A percentile compares a stretch with the other conserved stretches of the same genome.
phyloP scores from a whole-genome alignment of 768 basidiomycete species.

The Pulveroboletus frians region DNA sequence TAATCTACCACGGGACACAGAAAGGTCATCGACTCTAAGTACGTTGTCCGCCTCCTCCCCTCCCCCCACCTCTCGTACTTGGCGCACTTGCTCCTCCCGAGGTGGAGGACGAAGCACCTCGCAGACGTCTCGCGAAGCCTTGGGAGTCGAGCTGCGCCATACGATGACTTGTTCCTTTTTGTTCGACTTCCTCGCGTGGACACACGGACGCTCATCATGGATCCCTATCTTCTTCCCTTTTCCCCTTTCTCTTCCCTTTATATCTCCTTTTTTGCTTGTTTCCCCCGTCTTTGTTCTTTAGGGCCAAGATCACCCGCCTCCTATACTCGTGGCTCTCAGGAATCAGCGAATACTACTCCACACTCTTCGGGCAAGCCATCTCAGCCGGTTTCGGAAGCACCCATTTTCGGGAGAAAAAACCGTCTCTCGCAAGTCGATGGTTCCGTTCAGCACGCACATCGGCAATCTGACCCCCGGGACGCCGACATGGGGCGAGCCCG shows the following conservation, averaged over 20 bases:
- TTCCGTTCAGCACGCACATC: slow-evolving; percentile 10
- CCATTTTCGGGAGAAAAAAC: slow-evolving; percentile 10
- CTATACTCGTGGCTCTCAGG: slow-evolving; percentile 29
- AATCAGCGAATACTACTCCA: slow-evolving; percentile 9
- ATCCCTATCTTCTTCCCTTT: slow-evolving; percentile 31
- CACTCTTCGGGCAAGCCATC: slow-evolving; percentile 14
- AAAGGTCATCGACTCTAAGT: slow-evolving; percentile 38
- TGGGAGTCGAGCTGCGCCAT: slow-evolving; percentile 39
- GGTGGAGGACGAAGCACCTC: slow-evolving; percentile 31
- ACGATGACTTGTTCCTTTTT: slow-evolving; percentile 30
- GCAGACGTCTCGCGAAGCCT: slow-evolving; percentile 41
- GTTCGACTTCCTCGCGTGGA: slow-evolving; percentile 38
- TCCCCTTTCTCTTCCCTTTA: slow-evolving; percentile 27
- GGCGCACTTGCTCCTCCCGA: slow-evolving; percentile 37
- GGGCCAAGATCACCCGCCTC: slow-evolving; percentile 37
- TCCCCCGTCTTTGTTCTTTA: slow-evolving; percentile 36
- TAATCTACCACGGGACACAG: slow-evolving; percentile 25
- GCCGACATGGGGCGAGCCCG: slow-evolving; percentile 13
- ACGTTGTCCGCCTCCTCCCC: slow-evolving; percentile 45
- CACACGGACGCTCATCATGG: slow-evolving; percentile 40
- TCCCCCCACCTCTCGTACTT: slow-evolving; percentile 32
- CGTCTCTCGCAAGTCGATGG: slow-evolving; percentile 23
- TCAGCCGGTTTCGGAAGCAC: slow-evolving; percentile 11
- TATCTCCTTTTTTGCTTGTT: slow-evolving; percentile 26
- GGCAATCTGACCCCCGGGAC: slow-evolving; percentile 14